Conservation (phyloP, 2,329 filamentous ascomycete genomes). For the Tolypocladium nubicola region DNA sequence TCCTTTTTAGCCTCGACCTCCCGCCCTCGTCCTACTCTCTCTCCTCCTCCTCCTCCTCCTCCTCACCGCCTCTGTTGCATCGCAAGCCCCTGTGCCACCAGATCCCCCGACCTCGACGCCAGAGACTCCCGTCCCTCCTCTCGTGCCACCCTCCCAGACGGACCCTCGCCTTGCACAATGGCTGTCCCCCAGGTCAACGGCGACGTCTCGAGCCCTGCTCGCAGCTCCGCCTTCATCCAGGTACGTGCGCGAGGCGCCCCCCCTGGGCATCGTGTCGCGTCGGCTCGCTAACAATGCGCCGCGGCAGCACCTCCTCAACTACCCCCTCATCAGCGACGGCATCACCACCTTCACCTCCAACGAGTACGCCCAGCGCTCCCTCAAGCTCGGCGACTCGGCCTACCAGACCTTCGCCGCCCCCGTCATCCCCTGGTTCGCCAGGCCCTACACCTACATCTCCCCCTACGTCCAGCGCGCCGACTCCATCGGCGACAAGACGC, state of each 20-base stretch:
- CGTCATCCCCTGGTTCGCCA: slow-evolving; percentile 58
- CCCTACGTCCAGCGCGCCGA: slow-evolving; percentile 83
- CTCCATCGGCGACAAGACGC: slow-evolving; percentile 59
- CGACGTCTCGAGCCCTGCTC: slow-evolving; percentile 30
- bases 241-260: slow-evolving; percentile 19
- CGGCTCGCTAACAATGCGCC: not conserved
- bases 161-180: slow-evolving; percentile 15
- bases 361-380: slow-evolving; percentile 72
- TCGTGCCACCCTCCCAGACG: not conserved
- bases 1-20: slow-evolving; percentile 3
- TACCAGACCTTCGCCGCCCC: slow-evolving; percentile 71
- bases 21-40: not conserved
- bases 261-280: not conserved
- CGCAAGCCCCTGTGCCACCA: not conserved
- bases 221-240: slow-evolving; percentile 38
- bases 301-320: slow-evolving; percentile 67
- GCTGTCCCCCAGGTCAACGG: slow-evolving; percentile 37
- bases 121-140: not conserved
- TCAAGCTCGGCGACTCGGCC: slow-evolving; percentile 63
- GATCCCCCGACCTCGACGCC: not conserved
- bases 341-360: slow-evolving; percentile 71
- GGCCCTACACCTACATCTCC: slow-evolving; percentile 70
- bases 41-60: not conserved
- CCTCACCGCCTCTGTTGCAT: not conserved
- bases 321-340: slow-evolving; percentile 72